phyloP scores from a whole-genome alignment of 2,329 filamentous ascomycete species.

The Talaromyces amestolkiae region DNA sequence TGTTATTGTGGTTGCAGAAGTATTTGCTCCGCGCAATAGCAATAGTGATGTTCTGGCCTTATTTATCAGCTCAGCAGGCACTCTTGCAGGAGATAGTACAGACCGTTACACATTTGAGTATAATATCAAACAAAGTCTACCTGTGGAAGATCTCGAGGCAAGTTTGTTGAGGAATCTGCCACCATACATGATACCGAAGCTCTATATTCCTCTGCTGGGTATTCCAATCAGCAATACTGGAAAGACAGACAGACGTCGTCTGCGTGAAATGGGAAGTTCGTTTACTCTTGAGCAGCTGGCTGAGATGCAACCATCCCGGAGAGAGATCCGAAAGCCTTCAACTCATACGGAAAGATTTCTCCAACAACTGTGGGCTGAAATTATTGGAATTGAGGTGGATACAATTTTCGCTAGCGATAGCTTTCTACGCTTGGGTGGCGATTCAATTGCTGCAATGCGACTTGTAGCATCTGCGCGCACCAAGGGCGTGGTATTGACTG shows the following conservation, averaged over 20 bases:
- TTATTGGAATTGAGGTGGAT: slow-evolving; percentile 23
- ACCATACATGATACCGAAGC: slow-evolving; percentile 13
- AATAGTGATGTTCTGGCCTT: background rate
- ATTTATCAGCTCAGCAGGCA: background rate
- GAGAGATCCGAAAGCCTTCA: background rate
- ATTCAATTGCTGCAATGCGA: slow-evolving; percentile 26
- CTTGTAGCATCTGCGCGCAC: slow-evolving; percentile 19
- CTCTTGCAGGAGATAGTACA: background rate
- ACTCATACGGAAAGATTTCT: slow-evolving; percentile 20
- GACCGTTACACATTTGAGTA: background rate
- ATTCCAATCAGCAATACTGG: slow-evolving; percentile 7
- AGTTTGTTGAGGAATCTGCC: slow-evolving; percentile 16
- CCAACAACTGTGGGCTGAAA: slow-evolving; percentile 24
- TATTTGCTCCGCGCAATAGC: background rate
- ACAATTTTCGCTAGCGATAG: slow-evolving; percentile 24
- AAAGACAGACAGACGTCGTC: slow-evolving; percentile 12
- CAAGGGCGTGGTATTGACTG: slow-evolving; percentile 8
- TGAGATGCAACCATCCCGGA: slow-evolving; percentile 20
- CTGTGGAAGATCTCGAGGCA: background rate
- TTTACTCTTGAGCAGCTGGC: slow-evolving; percentile 13
- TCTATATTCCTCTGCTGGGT: background rate
- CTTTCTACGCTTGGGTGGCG: slow-evolving; percentile 32
- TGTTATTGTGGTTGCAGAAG: background rate
- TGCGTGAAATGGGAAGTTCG: slow-evolving; percentile 3
- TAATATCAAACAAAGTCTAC: background rate